Percentiles rank a stretch among this genome's conserved stretches.
These are phyloP conservation scores for Mariannaea elegans DNA, from an alignment of 2,329 filamentous ascomycete genomes.

Conservation along the genomic window DNA sequence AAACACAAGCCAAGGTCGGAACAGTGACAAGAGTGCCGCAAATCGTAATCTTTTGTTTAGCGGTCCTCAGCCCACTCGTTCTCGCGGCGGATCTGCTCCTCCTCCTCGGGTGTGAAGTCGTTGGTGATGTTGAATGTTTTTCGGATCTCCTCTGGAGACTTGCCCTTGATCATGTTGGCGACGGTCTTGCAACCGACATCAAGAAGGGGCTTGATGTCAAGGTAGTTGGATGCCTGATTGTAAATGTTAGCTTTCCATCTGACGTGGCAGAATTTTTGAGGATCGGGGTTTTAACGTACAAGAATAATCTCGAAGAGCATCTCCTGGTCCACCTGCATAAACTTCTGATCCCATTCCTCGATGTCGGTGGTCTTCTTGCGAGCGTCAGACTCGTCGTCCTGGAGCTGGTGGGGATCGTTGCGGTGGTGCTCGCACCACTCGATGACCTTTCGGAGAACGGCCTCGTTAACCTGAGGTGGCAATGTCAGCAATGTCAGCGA, in stretches of 20 bases:
- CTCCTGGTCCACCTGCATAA: conserved; percentile 99
- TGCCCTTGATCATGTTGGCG: conserved; percentile 99
- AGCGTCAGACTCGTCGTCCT: conserved; percentile 90
- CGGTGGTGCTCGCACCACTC: conserved; percentile 98
- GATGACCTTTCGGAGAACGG: conserved; percentile 93
- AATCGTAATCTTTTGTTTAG: conserved; percentile 49
- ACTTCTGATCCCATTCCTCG: conserved; percentile 99
- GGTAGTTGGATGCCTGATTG: conserved; percentile 89
- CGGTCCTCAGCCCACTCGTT: conserved; percentile 92
- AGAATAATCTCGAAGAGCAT: conserved; percentile 99
- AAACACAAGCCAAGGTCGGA: not conserved
- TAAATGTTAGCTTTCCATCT: conserved; percentile 31
- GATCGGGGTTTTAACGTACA: conserved; percentile 59
- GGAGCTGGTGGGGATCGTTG: conserved; percentile 81
- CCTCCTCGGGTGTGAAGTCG: conserved; percentile 98
- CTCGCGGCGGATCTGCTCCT: conserved; percentile 94
- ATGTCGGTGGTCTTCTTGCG: conserved; percentile 99
- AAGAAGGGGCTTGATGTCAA: conserved; percentile 97
- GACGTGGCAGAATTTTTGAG: not conserved
- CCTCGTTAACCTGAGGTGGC: conserved; percentile 78
- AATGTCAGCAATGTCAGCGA: conserved; percentile 26
- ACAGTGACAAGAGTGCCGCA: not conserved
- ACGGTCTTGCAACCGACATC: conserved; percentile 99
- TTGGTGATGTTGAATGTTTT: conserved; percentile 99
- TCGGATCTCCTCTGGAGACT: conserved; percentile 97